Conservation (phyloP, 768 basidiomycete species). For the Austroboletus festivus region DNA sequence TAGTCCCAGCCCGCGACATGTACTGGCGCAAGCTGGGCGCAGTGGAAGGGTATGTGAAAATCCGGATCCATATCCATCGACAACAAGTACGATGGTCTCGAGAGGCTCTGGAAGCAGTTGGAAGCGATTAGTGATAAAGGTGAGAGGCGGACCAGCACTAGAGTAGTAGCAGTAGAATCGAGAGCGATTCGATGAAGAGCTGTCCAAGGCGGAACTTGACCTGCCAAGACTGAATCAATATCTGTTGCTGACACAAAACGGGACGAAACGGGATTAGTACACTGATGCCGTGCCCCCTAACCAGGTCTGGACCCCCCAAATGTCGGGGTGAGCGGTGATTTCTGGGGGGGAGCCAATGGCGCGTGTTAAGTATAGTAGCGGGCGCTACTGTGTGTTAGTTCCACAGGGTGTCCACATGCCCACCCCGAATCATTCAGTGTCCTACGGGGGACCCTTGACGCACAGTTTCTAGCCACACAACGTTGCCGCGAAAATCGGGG, state of each 20-base stretch:
- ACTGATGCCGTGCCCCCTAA: conserved; percentile 6
- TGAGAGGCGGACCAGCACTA: neutral
- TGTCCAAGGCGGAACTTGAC: neutral
- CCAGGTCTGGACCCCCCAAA: conserved; percentile 3
- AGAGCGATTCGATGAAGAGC: neutral
- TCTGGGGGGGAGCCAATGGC: neutral
- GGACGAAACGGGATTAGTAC: conserved; percentile 10
- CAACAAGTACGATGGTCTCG: neutral
- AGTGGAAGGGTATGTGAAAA: conserved; percentile 30
- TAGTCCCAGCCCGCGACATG: conserved; percentile 30
- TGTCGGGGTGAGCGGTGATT: neutral
- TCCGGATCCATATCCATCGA: conserved; percentile 20
- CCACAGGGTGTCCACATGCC: conserved; percentile 12
- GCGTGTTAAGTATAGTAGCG: neutral
- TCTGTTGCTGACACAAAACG: conserved; percentile 1
- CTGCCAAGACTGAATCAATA: neutral
- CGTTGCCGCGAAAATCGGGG: too few species aligned
- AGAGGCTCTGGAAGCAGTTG: neutral
- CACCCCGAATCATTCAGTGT: conserved; percentile 6
- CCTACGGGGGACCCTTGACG: neutral
- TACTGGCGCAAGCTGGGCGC: conserved; percentile 27
- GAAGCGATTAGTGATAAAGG: neutral
- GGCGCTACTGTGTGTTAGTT: neutral
- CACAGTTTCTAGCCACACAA: too few species aligned
- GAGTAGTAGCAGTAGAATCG: neutral